Evolutionary conservation across 306 rosid genomes (phyloP).

Genomic region (Parietaria judaica): DNA sequence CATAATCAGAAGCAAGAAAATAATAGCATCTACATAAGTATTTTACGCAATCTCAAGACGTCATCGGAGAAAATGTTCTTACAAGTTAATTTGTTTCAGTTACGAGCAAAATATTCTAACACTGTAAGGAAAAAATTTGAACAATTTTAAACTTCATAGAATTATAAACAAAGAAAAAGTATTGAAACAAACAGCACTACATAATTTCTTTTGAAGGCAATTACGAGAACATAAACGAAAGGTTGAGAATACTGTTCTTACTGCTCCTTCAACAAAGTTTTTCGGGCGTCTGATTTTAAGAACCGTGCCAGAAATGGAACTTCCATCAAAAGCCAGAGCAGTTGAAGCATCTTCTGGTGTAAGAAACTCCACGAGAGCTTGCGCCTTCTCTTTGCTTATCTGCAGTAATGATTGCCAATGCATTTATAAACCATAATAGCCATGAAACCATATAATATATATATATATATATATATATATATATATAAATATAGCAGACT

Average conservation of each 20-base stretch:
- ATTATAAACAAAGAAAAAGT: constrained; percentile 6
- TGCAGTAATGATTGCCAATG: constrained; percentile 36
- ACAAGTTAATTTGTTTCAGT: background rate
- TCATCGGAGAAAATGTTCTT: background rate
- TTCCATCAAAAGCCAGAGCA: constrained; percentile 85
- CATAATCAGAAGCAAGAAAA: constrained; percentile 1
- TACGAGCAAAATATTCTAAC: constrained; percentile 3
- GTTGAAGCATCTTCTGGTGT: constrained; percentile 84
- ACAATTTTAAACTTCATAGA: constrained; percentile 2
- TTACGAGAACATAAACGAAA: constrained; percentile 14
- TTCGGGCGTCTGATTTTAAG: constrained; percentile 84
- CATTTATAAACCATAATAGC: constrained; percentile 1
- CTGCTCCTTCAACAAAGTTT: constrained; percentile 74
- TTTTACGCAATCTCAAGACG: background rate
- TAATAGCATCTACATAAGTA: background rate
- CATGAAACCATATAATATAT: background rate
- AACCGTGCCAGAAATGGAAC: constrained; percentile 51
- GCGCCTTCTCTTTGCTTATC: constrained; percentile 75
- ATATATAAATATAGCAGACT: constrained; percentile 23
- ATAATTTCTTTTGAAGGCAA: background rate
- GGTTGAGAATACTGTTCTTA: constrained; percentile 50
- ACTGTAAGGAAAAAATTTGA: background rate
- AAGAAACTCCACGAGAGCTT: constrained; percentile 88
- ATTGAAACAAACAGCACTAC: constrained; percentile 3
- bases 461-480: background rate